Percentiles rank a stretch among this genome's conserved stretches.
Evolutionary conservation across 352 stramenopile genomes (phyloP).

Genomic region (Phytophthora megakarya): DNA sequence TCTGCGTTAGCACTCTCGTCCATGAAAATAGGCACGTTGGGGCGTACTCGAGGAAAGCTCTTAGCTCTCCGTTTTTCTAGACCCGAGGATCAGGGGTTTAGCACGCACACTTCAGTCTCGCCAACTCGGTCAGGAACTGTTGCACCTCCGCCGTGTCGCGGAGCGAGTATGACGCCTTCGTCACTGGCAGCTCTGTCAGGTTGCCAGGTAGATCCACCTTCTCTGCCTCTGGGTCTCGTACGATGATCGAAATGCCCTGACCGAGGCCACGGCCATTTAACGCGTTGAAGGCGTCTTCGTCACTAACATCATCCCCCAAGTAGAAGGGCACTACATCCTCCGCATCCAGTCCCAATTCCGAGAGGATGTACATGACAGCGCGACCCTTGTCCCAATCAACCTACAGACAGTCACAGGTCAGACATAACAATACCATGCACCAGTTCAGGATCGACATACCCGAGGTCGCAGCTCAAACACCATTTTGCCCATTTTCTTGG

Average conservation of each 20-base stretch:
- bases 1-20: constrained; percentile 6
- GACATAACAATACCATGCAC: not conserved
- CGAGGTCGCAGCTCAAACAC: constrained; percentile 77
- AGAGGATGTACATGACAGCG: constrained; percentile 74
- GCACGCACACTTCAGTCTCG: constrained; percentile 45
- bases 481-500: constrained; percentile 78
- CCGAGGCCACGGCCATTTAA: constrained; percentile 52
- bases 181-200: constrained; percentile 49
- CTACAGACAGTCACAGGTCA: constrained; percentile 22
- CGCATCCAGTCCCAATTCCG: constrained; percentile 63
- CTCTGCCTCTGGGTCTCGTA: constrained; percentile 54
- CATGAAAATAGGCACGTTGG: constrained; percentile 19
- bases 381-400: constrained; percentile 86
- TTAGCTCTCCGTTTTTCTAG: constrained; percentile 14
- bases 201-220: constrained; percentile 56
- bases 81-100: constrained; percentile 21
- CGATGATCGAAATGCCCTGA: constrained; percentile 66
- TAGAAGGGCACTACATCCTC: constrained; percentile 83
- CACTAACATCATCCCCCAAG: constrained; percentile 80
- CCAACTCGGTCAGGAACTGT: constrained; percentile 56
- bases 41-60: constrained; percentile 15
- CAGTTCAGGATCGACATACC: constrained; percentile 12
- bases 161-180: constrained; percentile 61
- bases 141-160: constrained; percentile 63
- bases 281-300: constrained; percentile 70